Evolutionary conservation across 768 basidiomycete genomes (phyloP).

Genomic region (Rhodotorula babjevae): DNA sequence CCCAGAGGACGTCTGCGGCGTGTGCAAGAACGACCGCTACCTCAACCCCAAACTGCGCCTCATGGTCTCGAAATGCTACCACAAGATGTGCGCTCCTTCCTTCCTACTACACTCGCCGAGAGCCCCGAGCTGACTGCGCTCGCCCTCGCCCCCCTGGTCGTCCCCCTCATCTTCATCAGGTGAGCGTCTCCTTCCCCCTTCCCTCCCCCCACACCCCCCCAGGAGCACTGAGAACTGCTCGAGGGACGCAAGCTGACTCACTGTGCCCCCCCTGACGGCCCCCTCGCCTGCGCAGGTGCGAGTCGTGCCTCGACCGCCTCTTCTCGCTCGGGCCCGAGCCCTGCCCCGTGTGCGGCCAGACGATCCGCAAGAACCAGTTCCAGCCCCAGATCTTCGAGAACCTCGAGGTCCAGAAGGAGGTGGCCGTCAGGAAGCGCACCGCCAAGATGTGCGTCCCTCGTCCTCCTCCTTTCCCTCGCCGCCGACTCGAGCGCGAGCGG

Average conservation of each 20-base stretch:
- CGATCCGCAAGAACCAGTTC: slow-evolving; percentile 87
- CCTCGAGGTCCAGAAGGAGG: slow-evolving; percentile 86
- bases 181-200: no score
- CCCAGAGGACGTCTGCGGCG: slow-evolving; percentile 82
- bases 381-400: slow-evolving; percentile 93
- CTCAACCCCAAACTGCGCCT: slow-evolving; percentile 89
- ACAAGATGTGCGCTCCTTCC: slow-evolving; percentile 71
- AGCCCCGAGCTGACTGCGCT: no score
- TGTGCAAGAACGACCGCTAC: slow-evolving; percentile 94
- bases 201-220: background rate
- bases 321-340: slow-evolving; percentile 94
- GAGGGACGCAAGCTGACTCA: no score
- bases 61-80: slow-evolving; percentile 89
- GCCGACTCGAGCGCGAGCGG: background rate
- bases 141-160: background rate
- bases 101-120: background rate
- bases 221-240: no score
- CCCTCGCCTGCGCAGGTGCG: slow-evolving; percentile 69
- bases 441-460: slow-evolving; percentile 68
- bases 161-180: background rate
- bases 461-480: background rate
- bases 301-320: slow-evolving; percentile 92
- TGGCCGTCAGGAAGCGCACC: slow-evolving; percentile 77
- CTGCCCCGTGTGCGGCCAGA: slow-evolving; percentile 85
- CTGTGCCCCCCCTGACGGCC: no score